A percentile compares a stretch with the other conserved stretches of the same genome.
Evolutionary conservation across 108 stramenopile species (phyloP).

Genomic region (Conticribra guillardii): DNA sequence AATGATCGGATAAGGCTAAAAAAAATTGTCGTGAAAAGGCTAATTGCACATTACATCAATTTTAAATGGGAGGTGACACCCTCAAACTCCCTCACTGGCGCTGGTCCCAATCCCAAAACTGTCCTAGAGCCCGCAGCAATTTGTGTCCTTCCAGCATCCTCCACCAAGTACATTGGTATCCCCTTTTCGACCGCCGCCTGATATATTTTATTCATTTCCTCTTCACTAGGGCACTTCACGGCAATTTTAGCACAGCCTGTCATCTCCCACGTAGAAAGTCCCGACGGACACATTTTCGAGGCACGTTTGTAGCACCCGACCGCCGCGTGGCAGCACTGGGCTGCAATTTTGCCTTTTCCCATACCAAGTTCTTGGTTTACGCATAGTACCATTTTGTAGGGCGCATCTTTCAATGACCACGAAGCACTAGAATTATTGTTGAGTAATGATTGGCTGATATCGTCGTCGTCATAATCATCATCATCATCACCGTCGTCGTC

Average conservation of each 20-base stretch:
- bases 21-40: too few relatives aligned
- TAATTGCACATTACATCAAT: conserved; percentile 66
- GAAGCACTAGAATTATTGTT: conserved; percentile 22
- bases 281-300: conserved; percentile 62
- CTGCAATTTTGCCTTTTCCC: conserved; percentile 92
- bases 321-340: conserved; percentile 91
- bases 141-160: conserved; percentile 94
- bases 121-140: conserved; percentile 93
- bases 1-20: too few relatives aligned
- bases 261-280: conserved; percentile 79
- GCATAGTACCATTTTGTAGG: conserved; percentile 89
- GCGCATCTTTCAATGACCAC: conserved; percentile 76
- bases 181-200: conserved; percentile 63
- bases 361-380: conserved; percentile 80
- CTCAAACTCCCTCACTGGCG: conserved; percentile 83
- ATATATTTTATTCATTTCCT: conserved; percentile 76
- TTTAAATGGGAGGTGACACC: conserved; percentile 88
- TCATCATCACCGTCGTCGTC: too few relatives aligned
- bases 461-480: conserved; percentile 34
- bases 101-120: conserved; percentile 89
- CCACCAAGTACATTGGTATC: conserved; percentile 86
- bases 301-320: conserved; percentile 90
- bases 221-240: conserved; percentile 84
- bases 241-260: conserved; percentile 94
- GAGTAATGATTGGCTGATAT: conserved; percentile 13